A percentile compares a stretch with the other conserved stretches of the same genome.
Evolutionary conservation across 495 filamentous ascomycete genomes (phyloP).

Genomic region (Aspergillus campestris): DNA sequence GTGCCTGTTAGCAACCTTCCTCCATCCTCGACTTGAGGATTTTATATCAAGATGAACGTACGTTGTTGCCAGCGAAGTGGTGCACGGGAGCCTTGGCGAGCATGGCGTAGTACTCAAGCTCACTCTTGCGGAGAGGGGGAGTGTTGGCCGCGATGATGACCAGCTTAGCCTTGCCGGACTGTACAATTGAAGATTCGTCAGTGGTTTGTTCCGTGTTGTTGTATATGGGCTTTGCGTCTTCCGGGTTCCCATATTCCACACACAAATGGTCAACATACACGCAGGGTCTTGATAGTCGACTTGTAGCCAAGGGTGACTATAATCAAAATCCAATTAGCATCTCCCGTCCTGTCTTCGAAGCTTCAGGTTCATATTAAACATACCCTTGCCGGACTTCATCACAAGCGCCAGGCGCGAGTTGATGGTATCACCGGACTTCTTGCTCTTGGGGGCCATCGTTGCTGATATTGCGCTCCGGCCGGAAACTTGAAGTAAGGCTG

Average conservation of each 20-base stretch:
- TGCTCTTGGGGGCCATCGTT: constrained; percentile 89
- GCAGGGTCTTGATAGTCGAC: constrained; percentile 91
- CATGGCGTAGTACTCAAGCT: constrained; percentile 92
- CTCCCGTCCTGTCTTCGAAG: neutral
- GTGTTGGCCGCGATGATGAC: constrained; percentile 85
- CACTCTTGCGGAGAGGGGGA: constrained; percentile 88
- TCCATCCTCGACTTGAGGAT: neutral
- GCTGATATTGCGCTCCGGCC: constrained; percentile 12
- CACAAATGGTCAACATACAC: constrained; percentile 34
- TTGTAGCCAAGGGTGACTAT: constrained; percentile 84
- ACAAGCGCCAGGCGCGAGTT: constrained; percentile 85
- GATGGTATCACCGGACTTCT: constrained; percentile 88
- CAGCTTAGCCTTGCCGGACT: constrained; percentile 52
- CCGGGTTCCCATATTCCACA: too few species aligned
- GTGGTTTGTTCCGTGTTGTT: neutral
- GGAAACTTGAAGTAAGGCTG: constrained; percentile 10
- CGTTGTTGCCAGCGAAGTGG: constrained; percentile 96
- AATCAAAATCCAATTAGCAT: constrained; percentile 4
- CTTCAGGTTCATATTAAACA: constrained; percentile 7
- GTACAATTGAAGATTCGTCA: neutral
- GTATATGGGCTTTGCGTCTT: too few species aligned
- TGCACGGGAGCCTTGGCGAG: constrained; percentile 87
- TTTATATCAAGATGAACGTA: constrained; percentile 32
- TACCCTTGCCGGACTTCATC: constrained; percentile 91
- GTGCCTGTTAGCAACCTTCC: constrained; percentile 15